A percentile compares a stretch with the other conserved stretches of the same genome.
Conservation (phyloP, 257 asterid genomes). For the Solanum sitiens region DNA sequence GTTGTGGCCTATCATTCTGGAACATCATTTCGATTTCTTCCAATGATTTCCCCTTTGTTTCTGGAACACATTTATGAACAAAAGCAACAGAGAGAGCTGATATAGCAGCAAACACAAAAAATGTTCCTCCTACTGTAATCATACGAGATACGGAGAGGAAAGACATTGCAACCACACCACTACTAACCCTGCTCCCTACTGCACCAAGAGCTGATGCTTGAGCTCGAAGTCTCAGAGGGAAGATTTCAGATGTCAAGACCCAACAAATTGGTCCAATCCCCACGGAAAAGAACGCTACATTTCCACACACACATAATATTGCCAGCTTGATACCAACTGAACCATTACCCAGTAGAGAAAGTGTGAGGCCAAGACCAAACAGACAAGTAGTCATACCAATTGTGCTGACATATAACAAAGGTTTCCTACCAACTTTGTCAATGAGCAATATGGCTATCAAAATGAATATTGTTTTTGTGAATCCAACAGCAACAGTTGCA, state of each 20-base stretch:
- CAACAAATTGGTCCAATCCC: conserved; percentile 76
- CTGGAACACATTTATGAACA: conserved; percentile 37
- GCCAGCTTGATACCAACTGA: conserved; percentile 21
- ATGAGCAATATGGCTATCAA: conserved; percentile 40
- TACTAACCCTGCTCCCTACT: conserved; percentile 51
- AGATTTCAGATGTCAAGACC: conserved; percentile 58
- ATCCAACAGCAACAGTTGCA: conserved; percentile 57
- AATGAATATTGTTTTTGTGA: conserved; percentile 46
- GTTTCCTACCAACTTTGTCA: conserved; percentile 53
- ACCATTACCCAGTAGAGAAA: conserved; percentile 7
- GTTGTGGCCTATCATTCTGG: conserved; percentile 19
- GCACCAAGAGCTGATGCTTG: conserved; percentile 56
- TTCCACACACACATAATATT: conserved; percentile 39
- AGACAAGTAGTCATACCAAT: conserved; percentile 52
- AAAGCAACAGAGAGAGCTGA: conserved; percentile 47
- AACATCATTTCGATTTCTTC: conserved; percentile 56
- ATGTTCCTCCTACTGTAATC: conserved; percentile 54
- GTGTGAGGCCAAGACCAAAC: conserved; percentile 36
- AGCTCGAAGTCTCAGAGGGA: conserved; percentile 50
- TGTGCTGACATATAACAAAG: conserved; percentile 46
- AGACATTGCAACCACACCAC: conserved; percentile 58
- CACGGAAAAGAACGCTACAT: conserved; percentile 60
- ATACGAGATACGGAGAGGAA: conserved; percentile 35
- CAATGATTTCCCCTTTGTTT: conserved; percentile 62
- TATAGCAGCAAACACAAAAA: conserved; percentile 36